Conservation (phyloP, 228 moss, liverwort and hornwort genomes). For the Sphagnum fallax region DNA sequence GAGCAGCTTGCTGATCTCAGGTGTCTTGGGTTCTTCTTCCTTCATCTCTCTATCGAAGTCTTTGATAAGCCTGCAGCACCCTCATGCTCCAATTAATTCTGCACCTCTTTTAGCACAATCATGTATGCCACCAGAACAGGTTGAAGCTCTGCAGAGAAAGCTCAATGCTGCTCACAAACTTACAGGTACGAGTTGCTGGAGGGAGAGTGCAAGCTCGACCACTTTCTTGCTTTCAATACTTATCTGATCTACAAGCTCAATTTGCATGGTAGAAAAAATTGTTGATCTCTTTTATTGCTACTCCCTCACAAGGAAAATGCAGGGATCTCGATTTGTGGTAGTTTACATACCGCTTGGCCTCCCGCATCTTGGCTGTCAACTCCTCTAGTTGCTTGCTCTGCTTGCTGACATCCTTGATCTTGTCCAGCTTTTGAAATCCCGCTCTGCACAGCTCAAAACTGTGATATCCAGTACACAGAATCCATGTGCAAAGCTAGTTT, state of each 20-base stretch:
- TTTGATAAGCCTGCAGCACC: constrained; percentile 51
- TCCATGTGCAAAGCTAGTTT: background rate
- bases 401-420: constrained; percentile 65
- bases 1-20: constrained; percentile 50
- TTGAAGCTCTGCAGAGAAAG: background rate
- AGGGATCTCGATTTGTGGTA: background rate
- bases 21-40: constrained; percentile 35
- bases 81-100: background rate
- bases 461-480: background rate
- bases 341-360: constrained; percentile 62
- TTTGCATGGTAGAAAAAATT: no score
- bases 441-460: constrained; percentile 22
- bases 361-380: constrained; percentile 89
- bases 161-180: background rate
- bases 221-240: background rate
- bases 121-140: background rate
- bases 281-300: no score
- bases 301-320: background rate
- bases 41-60: constrained; percentile 66
- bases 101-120: no score
- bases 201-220: background rate
- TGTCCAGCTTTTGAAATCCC: constrained; percentile 91
- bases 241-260: background rate
- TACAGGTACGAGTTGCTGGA: background rate
- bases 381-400: constrained; percentile 76